Base-by-base conservation (phyloP, 148 eudicot genomes). In the Talinum fruticosum region DNA sequence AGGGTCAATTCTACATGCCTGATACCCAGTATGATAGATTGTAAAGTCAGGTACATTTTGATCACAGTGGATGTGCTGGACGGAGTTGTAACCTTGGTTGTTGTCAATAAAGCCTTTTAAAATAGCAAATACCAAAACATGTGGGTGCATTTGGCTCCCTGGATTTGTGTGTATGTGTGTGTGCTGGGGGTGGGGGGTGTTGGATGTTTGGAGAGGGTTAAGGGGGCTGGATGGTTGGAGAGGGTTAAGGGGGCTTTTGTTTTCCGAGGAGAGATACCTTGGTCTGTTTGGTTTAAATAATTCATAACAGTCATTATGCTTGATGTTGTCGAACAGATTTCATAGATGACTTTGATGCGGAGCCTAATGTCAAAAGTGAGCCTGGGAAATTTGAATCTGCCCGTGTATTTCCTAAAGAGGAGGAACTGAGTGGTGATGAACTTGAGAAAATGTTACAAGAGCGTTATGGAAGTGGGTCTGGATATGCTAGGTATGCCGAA, bases 371-470 rank as follows among this genome's bases (percentile, higher is more conserved):
- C 10, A 79, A 73, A 64, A 79, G 67, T 79, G 91, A 85, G 79
- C 80, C 90, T 75, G 88, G 78, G 53, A 90, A 79, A 82, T 84
- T 75, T 65, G 84, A 83, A 34, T 68, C 80, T 33, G 53, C 74
- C 84, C 90, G 94, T 34, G 73, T 88, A 75, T 66, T 85, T 16
- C 97, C 93, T 24, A 93, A 96, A 80, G 97, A 91, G 78, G 99
- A 96, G 81, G 97, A 87, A 76, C 73, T 90, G 79, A 90, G 87
- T 71, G 97, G 88, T 70, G 97, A 89, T 76, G 99, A 93, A 68
- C 84, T 91, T 26, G 97, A 96, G 69, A 84, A 87, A 78, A 74
- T 85, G 80, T 30, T 91, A 78, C 84, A 86, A 86, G 97, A 90
- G 86, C 90, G 99, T 57, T 96, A 96, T 72, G 86, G 79, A 78